A percentile compares a stretch with the other conserved stretches of the same genome.
These are phyloP conservation scores for Aureobasidium lini DNA, from an alignment of 2,329 filamentous ascomycete species.

Conservation along the genomic window DNA sequence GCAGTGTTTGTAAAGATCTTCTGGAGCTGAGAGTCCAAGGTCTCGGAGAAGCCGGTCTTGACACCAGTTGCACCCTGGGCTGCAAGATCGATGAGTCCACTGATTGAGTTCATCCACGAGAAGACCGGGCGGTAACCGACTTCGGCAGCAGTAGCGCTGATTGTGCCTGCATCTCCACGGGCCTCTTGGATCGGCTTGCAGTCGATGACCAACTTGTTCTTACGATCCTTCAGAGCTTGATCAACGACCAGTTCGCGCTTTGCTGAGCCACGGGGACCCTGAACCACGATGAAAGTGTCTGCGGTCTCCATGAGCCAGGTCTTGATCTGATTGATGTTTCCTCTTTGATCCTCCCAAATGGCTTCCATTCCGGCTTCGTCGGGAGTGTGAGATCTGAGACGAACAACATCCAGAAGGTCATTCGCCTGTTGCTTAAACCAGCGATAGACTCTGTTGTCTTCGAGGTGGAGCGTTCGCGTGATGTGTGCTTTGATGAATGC, in stretches of 20 bases:
- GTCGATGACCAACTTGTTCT: conserved; percentile 77
- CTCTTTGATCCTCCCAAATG: conserved; percentile 80
- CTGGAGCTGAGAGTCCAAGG: conserved; percentile 75
- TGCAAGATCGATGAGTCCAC: conserved; percentile 83
- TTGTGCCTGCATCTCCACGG: conserved; percentile 77
- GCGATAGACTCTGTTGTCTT: conserved; percentile 64
- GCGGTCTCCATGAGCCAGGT: conserved; percentile 82
- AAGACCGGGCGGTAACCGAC: conserved; percentile 93
- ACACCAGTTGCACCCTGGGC: conserved; percentile 90
- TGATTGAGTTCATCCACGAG: conserved; percentile 92
- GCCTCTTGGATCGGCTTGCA: conserved; percentile 92
- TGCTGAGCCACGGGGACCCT: conserved; percentile 84
- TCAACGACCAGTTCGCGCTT: conserved; percentile 84
- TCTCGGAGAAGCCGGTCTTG: conserved; percentile 91
- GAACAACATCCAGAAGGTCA: conserved; percentile 51
- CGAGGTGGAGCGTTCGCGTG: conserved; percentile 65
- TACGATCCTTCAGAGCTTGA: conserved; percentile 64
- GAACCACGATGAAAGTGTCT: conserved; percentile 88
- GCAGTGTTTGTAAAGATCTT: conserved; percentile 86
- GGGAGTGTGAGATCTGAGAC: conserved; percentile 39
- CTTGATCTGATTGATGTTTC: conserved; percentile 72
- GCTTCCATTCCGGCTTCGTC: conserved; percentile 66
- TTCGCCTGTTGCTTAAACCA: conserved; percentile 73
- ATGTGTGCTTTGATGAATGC: conserved; percentile 89
- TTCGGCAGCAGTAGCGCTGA: conserved; percentile 68